Conservation (phyloP, 1,139 yeast species). For the Hyphopichia pseudoburtonii region DNA sequence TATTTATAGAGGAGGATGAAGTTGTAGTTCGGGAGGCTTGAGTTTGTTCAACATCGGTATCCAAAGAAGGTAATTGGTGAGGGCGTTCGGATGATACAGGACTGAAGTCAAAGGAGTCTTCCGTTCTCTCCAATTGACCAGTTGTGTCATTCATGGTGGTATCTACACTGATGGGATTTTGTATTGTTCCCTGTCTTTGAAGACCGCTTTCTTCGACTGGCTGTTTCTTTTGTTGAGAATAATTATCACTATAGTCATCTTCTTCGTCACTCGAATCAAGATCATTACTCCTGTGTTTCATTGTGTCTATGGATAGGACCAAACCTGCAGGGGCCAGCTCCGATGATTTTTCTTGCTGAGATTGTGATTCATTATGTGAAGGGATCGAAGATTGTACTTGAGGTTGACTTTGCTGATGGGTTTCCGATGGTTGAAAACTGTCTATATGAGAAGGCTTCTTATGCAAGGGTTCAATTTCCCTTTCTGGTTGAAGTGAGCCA, state of each 20-base stretch:
- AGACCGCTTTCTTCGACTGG: neutral
- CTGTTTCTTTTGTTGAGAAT: neutral
- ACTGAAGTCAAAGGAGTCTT: slow-evolving; percentile 5
- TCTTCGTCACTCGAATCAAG: slow-evolving; percentile 22
- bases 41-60: too few relatives aligned
- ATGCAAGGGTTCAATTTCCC: too few relatives aligned
- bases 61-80: too few relatives aligned
- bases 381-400: too few relatives aligned
- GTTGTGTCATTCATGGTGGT: slow-evolving; percentile 1
- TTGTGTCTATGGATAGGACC: slow-evolving; percentile 38
- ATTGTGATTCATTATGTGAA: too few relatives aligned
- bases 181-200: neutral
- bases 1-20: too few relatives aligned
- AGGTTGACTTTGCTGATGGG: too few relatives aligned
- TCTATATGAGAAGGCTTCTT: too few relatives aligned
- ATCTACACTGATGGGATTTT: slow-evolving; percentile 3
- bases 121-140: neutral
- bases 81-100: too few relatives aligned
- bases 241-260: slow-evolving; percentile 4
- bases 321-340: slow-evolving; percentile 14
- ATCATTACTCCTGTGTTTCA: slow-evolving; percentile 13
- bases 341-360: too few relatives aligned
- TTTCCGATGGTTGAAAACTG: too few relatives aligned
- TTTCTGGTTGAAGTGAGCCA: slow-evolving; percentile 4
- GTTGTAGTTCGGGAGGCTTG: neutral